Percentiles rank a stretch among this genome's conserved stretches.
These are phyloP conservation scores for Ascomycota sp. DNA, from an alignment of 2,329 filamentous ascomycete genomes.

Conservation along the genomic window DNA sequence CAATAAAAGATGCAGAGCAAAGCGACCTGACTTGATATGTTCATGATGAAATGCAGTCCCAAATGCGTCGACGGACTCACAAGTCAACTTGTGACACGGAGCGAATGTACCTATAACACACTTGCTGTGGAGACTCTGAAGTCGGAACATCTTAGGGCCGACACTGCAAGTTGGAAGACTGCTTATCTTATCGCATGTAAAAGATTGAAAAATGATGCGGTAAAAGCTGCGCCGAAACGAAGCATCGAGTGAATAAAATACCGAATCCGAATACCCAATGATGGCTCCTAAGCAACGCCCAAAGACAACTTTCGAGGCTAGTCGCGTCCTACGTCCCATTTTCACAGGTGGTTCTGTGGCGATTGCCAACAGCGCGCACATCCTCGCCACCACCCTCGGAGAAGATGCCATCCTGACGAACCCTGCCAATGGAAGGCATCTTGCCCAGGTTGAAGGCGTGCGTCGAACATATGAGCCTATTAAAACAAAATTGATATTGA, in stretches of 20 bases:
- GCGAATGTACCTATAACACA: no score
- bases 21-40: no score
- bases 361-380: slow-evolving; percentile 55
- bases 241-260: no score
- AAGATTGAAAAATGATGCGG: neutral
- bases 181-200: neutral
- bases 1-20: no score
- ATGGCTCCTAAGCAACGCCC: slow-evolving; percentile 39
- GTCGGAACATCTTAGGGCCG: no score
- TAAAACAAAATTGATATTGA: neutral
- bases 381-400: slow-evolving; percentile 73
- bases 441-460: slow-evolving; percentile 75
- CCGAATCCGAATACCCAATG: neutral
- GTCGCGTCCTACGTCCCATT: slow-evolving; percentile 68
- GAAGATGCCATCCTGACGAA: slow-evolving; percentile 82
- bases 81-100: no score
- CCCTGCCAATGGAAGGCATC: slow-evolving; percentile 56
- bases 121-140: no score
- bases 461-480: slow-evolving; percentile 2
- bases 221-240: no score
- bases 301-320: slow-evolving; percentile 78
- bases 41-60: no score
- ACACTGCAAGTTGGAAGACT: no score
- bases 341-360: slow-evolving; percentile 80
- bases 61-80: no score